Percentiles rank a stretch among this genome's conserved stretches.
Evolutionary conservation across 306 rosid species (phyloP).

Genomic region (Leucaena leucocephala): DNA sequence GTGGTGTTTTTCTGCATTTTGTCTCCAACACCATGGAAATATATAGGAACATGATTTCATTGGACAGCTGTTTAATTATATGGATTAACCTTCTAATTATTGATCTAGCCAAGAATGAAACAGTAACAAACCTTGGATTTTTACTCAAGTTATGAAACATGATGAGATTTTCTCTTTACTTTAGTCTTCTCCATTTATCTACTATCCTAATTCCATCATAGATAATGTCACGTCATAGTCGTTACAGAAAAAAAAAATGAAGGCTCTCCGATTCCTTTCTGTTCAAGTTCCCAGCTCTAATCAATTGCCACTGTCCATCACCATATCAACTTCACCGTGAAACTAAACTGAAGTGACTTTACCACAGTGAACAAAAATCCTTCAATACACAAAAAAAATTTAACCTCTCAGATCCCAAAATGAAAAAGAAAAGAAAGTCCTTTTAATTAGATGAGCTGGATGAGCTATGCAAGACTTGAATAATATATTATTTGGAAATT

Average conservation of each 20-base stretch:
- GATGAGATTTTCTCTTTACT: neutral
- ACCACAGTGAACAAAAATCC: slow-evolving; percentile 2
- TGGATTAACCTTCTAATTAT: slow-evolving; percentile 42
- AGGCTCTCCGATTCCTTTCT: slow-evolving; percentile 31
- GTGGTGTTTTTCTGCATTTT: slow-evolving; percentile 38
- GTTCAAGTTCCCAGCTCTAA: slow-evolving; percentile 35
- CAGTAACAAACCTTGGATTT: slow-evolving; percentile 16
- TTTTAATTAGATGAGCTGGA: slow-evolving; percentile 4
- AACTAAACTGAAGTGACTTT: slow-evolving; percentile 5
- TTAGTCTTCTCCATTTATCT: slow-evolving; percentile 17
- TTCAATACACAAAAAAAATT: neutral
- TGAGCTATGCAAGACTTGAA: slow-evolving; percentile 2
- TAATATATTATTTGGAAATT: neutral
- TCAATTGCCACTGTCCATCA: slow-evolving; percentile 28
- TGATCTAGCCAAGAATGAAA: slow-evolving; percentile 30
- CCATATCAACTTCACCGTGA: slow-evolving; percentile 4
- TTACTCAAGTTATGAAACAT: slow-evolving; percentile 24
- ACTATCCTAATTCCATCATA: slow-evolving; percentile 10
- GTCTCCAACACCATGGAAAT: slow-evolving; percentile 30
- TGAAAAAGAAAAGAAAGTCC: neutral
- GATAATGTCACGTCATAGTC: slow-evolving; percentile 42
- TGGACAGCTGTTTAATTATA: slow-evolving; percentile 39
- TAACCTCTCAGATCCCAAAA: slow-evolving; percentile 1
- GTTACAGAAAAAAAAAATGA: slow-evolving; percentile 9
- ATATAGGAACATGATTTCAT: slow-evolving; percentile 41